phyloP scores from a whole-genome alignment of 805 yeast genomes.

The Metschnikowia anglica region DNA sequence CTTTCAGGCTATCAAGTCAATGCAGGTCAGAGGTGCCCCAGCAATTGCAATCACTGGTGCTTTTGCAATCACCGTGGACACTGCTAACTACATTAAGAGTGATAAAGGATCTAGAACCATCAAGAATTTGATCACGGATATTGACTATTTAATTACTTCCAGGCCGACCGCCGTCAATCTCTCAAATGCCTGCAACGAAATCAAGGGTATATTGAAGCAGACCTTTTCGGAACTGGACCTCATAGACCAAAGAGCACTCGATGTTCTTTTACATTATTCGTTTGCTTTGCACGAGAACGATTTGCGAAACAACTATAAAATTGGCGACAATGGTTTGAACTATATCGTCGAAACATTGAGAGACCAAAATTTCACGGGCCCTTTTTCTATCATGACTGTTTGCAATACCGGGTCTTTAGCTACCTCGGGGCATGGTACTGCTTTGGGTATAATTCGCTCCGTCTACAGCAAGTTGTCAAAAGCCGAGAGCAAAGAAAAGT shows the following conservation, averaged over 20 bases:
- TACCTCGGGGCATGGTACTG: conserved; percentile 97
- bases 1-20: conserved; percentile 73
- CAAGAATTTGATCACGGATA: conserved; percentile 41
- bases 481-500: conserved; percentile 28
- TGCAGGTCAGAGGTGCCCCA: conserved; percentile 98
- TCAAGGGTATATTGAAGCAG: conserved; percentile 37
- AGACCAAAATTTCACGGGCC: conserved; percentile 53
- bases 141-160: conserved; percentile 68
- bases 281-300: conserved; percentile 69
- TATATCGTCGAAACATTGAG: conserved; percentile 53
- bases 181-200: conserved; percentile 64
- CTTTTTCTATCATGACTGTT: conserved; percentile 81
- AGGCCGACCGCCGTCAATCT: conserved; percentile 97
- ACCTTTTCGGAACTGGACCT: conserved; percentile 14
- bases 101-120: conserved; percentile 23
- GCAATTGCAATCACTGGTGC: conserved; percentile 96
- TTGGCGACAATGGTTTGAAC: conserved; percentile 80
- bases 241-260: conserved; percentile 27
- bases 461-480: conserved; percentile 47
- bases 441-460: conserved; percentile 86
- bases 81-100: conserved; percentile 32
- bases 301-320: conserved; percentile 67
- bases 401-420: conserved; percentile 97
- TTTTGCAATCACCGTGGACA: conserved; percentile 76
- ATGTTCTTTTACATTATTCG: conserved; percentile 43